Conservation (phyloP, 164 flowering plant genomes). For the Vitis labrusca region DNA sequence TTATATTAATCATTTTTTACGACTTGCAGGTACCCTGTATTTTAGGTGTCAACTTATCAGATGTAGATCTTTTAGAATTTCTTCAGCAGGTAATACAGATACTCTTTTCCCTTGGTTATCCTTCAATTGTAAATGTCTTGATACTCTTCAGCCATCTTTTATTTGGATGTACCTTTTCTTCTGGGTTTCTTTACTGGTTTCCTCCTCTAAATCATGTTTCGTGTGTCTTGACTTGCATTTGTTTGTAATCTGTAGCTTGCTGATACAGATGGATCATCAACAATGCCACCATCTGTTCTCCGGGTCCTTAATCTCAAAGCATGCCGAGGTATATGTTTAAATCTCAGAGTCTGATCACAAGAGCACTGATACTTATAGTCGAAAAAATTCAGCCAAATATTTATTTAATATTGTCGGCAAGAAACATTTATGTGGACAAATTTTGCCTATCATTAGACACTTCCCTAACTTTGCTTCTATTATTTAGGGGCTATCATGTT, state of each 20-base stretch:
- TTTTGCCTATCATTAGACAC: neutral
- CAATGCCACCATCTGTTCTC: slow-evolving; percentile 79
- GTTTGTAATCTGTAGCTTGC: slow-evolving; percentile 55
- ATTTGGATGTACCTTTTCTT: neutral
- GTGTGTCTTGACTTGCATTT: slow-evolving; percentile 12
- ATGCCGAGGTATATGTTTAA: slow-evolving; percentile 71
- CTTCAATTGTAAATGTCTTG: neutral
- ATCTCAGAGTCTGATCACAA: neutral
- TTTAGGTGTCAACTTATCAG: slow-evolving; percentile 82
- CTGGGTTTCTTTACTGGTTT: neutral
- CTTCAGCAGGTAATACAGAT: slow-evolving; percentile 74
- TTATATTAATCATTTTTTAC: neutral
- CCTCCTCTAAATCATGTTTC: neutral
- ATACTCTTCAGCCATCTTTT: neutral
- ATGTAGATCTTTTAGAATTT: slow-evolving; percentile 79
- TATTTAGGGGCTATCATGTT: slow-evolving; percentile 94
- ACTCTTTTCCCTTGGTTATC: neutral
- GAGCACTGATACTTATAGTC: too few relatives aligned
- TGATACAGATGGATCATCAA: slow-evolving; percentile 94
- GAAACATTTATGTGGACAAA: neutral
- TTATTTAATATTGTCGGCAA: neutral
- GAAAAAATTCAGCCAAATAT: neutral
- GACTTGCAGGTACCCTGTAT: slow-evolving; percentile 87
- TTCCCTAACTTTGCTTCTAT: slow-evolving; percentile 5
- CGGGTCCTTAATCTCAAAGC: slow-evolving; percentile 88